Evolutionary conservation across 768 basidiomycete species (phyloP), one percentile per base, ranked within the genome.

Genomic region (Tulasnella sp.): DNA sequence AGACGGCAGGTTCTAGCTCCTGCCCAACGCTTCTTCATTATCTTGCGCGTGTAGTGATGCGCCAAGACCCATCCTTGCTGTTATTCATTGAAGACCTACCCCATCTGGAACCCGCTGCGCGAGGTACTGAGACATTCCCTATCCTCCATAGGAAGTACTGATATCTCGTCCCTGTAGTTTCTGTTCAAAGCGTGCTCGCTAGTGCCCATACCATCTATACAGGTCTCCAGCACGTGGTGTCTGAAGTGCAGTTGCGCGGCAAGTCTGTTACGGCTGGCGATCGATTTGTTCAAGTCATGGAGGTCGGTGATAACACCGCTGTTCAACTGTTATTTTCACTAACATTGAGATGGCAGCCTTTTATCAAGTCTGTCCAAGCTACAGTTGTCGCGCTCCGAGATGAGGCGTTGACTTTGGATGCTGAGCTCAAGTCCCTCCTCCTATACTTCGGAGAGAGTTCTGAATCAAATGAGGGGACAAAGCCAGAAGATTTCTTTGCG

Each of bases 1-100:
- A 79, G 69, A 86, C 87, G 0, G 79, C 77, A 0, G 82, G 78
- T 57, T 78, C 77, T 0, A 77, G 78, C 0, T 79, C 79, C 6
- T 93, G 88, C 62, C 89, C 91, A 0, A 94, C 90, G 0, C 71
- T 97, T n/a, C 73, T 96, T 11, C 92, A 94, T 67, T 94, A 90
- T 65, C 67, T 94, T n/a, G 88, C 86, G 11, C 76, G 78, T 45
- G 75, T 86, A 5, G 73, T 94, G 14, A 63, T 86, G 57, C 77
- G 82, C 29, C 75, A 75, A 5, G 82, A 92, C 64, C 77, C 84
- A 0, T 70, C 74, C 0, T 66, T 88, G 11, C 70, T 84, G 4
- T 74, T 74, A 15, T 93, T 92, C 67, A 76, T 86, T 3, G 83
- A 88, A 23, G 91, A 93, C 11, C 69, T 88, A 63, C 83, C 87